Evolutionary conservation across 2,329 filamentous ascomycete genomes (phyloP).

Genomic region (Phoma sp.): DNA sequence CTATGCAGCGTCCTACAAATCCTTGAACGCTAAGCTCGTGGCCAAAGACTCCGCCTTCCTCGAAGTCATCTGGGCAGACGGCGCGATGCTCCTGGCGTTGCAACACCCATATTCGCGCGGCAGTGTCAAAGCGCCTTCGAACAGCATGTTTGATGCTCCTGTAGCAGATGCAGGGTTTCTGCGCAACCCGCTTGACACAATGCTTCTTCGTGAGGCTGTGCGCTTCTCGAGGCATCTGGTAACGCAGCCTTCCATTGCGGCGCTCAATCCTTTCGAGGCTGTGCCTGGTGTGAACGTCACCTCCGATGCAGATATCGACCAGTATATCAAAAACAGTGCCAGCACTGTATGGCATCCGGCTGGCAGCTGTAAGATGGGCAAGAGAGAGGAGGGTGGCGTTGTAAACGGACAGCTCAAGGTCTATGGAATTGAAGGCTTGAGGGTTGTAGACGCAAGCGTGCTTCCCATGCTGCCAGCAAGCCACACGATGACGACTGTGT

Average conservation of each 20-base stretch:
- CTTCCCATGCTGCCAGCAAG: slow-evolving; percentile 26
- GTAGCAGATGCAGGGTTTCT: slow-evolving; percentile 32
- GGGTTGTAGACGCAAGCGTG: slow-evolving; percentile 28
- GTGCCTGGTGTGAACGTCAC: slow-evolving; percentile 30
- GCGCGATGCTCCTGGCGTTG: slow-evolving; percentile 21
- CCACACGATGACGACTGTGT: slow-evolving; percentile 31
- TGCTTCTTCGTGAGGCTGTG: slow-evolving; percentile 30
- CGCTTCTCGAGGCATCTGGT: slow-evolving; percentile 25
- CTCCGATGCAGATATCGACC: slow-evolving; percentile 23
- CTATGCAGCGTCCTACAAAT: slow-evolving; percentile 22
- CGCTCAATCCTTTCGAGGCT: slow-evolving; percentile 28
- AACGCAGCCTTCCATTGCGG: slow-evolving; percentile 16
- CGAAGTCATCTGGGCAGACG: slow-evolving; percentile 32
- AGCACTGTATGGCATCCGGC: slow-evolving; percentile 34
- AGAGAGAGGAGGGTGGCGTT: slow-evolving; percentile 34
- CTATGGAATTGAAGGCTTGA: slow-evolving; percentile 30
- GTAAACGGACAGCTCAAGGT: slow-evolving; percentile 34
- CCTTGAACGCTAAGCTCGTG: slow-evolving; percentile 25
- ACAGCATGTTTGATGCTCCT: slow-evolving; percentile 31
- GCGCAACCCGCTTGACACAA: slow-evolving; percentile 31
- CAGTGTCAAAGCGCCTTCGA: slow-evolving; percentile 27
- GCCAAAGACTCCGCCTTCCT: slow-evolving; percentile 24
- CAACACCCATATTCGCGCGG: slow-evolving; percentile 37
- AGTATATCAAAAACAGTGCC: slow-evolving; percentile 20
- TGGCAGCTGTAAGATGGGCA: slow-evolving; percentile 35